Evolutionary conservation across 2,329 filamentous ascomycete genomes (phyloP), one percentile per base, ranked within the genome.

Genomic region (Tolypocladium pustulatum): DNA sequence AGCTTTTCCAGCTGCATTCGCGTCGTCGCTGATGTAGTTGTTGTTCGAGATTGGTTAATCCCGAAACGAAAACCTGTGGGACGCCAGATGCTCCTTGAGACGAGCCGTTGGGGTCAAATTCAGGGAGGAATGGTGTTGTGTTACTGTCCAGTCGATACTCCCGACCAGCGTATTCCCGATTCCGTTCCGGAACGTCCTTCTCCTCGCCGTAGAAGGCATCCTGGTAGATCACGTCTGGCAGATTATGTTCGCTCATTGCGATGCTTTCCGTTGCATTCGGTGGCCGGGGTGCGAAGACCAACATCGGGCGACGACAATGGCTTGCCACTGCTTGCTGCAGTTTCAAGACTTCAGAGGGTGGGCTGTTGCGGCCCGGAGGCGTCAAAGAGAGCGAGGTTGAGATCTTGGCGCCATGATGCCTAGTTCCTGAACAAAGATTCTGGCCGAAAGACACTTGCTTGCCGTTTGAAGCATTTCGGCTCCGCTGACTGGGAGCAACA

Each of bases 131-230:
- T 0, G 89, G 90, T 9, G 95, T 69, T 1, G 88, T 89, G 57
- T 81, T 85, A 60, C 91, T 88, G 66, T 85, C 82, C 8, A 97
- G 75, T 59, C 84, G 87, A 69, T 95, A 97, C 65, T 95, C 89
- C 64, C 86, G 85, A 4, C 93, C 93, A 8, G 89, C 93, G 73
- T 96, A 97, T 71, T 96, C 91, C 57, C 90, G 81, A 37, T 81
- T 73, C 57, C 87, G 82, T 43, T 87, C 81, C 15, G 92, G 91
- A 0, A 97, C 88, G 72, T 97, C 94, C 56, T 79, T 80, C 61
- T 95, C 90, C 34, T 89, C 80, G 65, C 91, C 89, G 69, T 96
- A 97, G 67, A 87, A 92, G 0, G 92, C 87, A 68, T 91, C 86
- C 70, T 91, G 89, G 63, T 96, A 95, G 55, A 97, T 81, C 17